Conservation (phyloP, 2,329 filamentous ascomycete species). For the Fusarium siculi region DNA sequence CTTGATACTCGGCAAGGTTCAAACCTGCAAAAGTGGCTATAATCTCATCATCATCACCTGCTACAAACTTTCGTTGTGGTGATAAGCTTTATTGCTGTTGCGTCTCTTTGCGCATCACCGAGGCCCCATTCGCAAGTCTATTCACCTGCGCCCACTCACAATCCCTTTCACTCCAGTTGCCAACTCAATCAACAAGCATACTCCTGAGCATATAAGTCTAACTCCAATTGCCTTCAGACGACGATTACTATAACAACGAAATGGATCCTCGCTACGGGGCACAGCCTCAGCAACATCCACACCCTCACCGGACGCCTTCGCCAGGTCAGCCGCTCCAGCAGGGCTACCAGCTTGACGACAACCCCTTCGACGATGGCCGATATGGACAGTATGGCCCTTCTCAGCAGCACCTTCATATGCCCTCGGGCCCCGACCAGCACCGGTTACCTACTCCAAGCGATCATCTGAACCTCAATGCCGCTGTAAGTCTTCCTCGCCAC, state of each 20-base stretch:
- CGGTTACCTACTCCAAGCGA: slow-evolving; percentile 74
- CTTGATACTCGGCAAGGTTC: not conserved
- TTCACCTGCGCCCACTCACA: slow-evolving; percentile 9
- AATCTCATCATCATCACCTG: not conserved
- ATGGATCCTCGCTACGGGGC: slow-evolving; percentile 59
- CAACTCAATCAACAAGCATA: slow-evolving; percentile 14
- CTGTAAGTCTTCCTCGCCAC: slow-evolving; percentile 65
- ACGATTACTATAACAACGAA: slow-evolving; percentile 68
- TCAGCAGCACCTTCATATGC: slow-evolving; percentile 46
- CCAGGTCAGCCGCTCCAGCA: slow-evolving; percentile 78
- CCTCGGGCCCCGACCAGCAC: slow-evolving; percentile 39
- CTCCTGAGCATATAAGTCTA: slow-evolving; percentile 31
- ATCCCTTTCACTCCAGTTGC: not conserved
- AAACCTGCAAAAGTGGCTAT: not conserved
- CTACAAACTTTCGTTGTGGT: not conserved
- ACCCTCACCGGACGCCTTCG: slow-evolving; percentile 71
- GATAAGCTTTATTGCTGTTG: slow-evolving; percentile 16
- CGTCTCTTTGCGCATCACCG: slow-evolving; percentile 27
- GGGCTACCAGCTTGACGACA: slow-evolving; percentile 85
- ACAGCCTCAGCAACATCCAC: slow-evolving; percentile 47
- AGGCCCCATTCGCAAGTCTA: slow-evolving; percentile 23
- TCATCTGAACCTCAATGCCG: slow-evolving; percentile 83
- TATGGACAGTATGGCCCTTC: slow-evolving; percentile 60
- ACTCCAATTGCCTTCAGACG: slow-evolving; percentile 54
- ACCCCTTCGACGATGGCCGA: slow-evolving; percentile 74